Conservation (phyloP, 106 monocot genomes). For the Iris macrosiphon region DNA sequence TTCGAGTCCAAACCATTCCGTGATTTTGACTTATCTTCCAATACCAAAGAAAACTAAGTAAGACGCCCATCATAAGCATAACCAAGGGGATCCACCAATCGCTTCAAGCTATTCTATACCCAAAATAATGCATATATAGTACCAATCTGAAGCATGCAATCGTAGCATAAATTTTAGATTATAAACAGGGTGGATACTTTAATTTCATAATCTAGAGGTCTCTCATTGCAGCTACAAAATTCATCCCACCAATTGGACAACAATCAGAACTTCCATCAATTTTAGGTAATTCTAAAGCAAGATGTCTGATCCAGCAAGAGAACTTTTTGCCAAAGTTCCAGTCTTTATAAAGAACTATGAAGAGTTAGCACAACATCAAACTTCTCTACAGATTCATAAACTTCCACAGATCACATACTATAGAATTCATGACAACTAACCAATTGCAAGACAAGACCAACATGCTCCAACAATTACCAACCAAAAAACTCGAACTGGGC, state of each 20-base stretch:
- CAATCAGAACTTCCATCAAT: too few species aligned
- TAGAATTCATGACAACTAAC: too few species aligned
- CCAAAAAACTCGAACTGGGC: not conserved
- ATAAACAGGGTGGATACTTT: not conserved
- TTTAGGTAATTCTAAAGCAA: too few species aligned
- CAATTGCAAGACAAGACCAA: not conserved
- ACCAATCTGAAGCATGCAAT: not conserved
- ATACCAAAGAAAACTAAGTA: not conserved
- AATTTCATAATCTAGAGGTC: too few species aligned
- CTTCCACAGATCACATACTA: not conserved
- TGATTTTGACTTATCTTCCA: conserved; percentile 22
- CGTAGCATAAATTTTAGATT: not conserved
- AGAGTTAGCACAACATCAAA: not conserved
- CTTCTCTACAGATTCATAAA: not conserved
- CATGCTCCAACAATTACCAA: not conserved
- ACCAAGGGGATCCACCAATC: not conserved
- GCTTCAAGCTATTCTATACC: too few species aligned
- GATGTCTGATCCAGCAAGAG: too few species aligned
- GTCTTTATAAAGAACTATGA: not conserved
- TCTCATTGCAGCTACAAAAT: too few species aligned
- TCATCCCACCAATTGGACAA: too few species aligned
- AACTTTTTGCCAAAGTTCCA: not conserved
- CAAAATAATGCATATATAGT: not conserved
- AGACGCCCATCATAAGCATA: not conserved
- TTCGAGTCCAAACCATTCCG: conserved; percentile 15